A percentile compares a stretch with the other conserved stretches of the same genome.
These are phyloP conservation scores for Hyaloperonospora arabidopsidis DNA, from an alignment of 352 stramenopile species.

Conservation along the genomic window DNA sequence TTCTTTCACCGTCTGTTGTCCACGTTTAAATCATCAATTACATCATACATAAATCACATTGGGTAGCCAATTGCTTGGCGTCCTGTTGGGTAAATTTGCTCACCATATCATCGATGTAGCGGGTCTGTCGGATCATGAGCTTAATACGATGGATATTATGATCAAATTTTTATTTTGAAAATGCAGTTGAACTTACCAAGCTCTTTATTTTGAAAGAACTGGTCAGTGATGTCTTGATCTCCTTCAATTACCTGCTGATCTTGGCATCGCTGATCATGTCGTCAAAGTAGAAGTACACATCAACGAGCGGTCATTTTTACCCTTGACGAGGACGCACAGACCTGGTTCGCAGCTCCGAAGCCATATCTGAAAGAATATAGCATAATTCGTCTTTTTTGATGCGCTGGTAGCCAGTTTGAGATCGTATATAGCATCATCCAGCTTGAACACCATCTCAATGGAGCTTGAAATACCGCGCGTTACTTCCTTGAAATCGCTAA, in stretches of 20 bases:
- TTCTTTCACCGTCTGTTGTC: background rate
- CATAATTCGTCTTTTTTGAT: background rate
- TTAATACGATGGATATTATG: background rate
- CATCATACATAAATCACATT: constrained; percentile 2
- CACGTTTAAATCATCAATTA: constrained; percentile 1
- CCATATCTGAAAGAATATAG: background rate
- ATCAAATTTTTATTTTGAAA: too few relatives aligned
- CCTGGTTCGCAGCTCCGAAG: background rate
- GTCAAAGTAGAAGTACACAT: background rate
- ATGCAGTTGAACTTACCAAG: too few relatives aligned
- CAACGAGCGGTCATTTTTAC: background rate
- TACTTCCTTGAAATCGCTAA: constrained; percentile 2
- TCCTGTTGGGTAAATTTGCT: constrained; percentile 5
- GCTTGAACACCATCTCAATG: constrained; percentile 3
- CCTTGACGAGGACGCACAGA: background rate
- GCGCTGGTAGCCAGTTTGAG: constrained; percentile 14
- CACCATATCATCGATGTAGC: constrained; percentile 6
- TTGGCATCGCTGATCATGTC: constrained; percentile 4
- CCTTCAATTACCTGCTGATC: background rate
- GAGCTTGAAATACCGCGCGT: background rate
- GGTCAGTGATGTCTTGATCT: too few relatives aligned
- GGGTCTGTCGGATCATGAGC: background rate
- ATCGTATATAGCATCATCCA: constrained; percentile 19
- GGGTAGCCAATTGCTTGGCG: constrained; percentile 2
- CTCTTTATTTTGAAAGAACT: too few relatives aligned